A percentile compares a stretch with the other conserved stretches of the same genome.
These are phyloP conservation scores for Leccinellum luteum DNA, from an alignment of 768 basidiomycete species.

Conservation along the genomic window DNA sequence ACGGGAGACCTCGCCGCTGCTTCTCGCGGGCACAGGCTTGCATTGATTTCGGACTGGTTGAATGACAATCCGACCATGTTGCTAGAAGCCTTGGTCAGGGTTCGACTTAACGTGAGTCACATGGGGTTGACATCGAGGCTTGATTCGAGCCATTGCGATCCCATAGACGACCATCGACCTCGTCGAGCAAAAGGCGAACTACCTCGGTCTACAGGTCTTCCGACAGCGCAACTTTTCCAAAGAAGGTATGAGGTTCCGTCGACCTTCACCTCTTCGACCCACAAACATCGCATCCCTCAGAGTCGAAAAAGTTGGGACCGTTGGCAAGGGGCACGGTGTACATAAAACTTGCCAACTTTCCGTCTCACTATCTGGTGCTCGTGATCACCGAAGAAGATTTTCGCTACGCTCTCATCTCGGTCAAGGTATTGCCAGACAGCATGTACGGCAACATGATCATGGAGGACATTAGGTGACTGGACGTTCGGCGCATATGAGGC, in stretches of 20 bases:
- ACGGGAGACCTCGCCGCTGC: constrained; percentile 78
- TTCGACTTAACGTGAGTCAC: constrained; percentile 61
- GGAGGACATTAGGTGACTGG: constrained; percentile 79
- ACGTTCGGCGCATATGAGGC: constrained; percentile 63
- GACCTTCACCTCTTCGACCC: not conserved
- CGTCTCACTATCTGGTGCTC: constrained; percentile 80
- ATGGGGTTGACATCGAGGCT: not conserved
- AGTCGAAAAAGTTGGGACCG: constrained; percentile 68
- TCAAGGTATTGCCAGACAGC: constrained; percentile 50
- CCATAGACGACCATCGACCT: constrained; percentile 81
- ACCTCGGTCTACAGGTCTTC: constrained; percentile 78
- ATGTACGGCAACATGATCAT: constrained; percentile 61
- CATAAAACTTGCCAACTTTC: constrained; percentile 75
- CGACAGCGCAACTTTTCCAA: constrained; percentile 62
- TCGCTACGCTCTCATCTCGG: constrained; percentile 78
- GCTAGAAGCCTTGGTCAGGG: constrained; percentile 50
- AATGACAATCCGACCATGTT: constrained; percentile 69
- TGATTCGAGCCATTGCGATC: not conserved
- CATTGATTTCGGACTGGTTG: constrained; percentile 52
- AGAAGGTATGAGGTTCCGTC: constrained; percentile 47
- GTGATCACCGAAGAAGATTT: constrained; percentile 77
- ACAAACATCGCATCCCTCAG: constrained; percentile 35
- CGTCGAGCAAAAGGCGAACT: constrained; percentile 81
- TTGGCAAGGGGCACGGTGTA: constrained; percentile 62
- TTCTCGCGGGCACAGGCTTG: constrained; percentile 66